Evolutionary conservation across 352 stramenopile species (phyloP), one percentile per base, ranked within the genome.

Genomic region (Phytophthora crassamura): DNA sequence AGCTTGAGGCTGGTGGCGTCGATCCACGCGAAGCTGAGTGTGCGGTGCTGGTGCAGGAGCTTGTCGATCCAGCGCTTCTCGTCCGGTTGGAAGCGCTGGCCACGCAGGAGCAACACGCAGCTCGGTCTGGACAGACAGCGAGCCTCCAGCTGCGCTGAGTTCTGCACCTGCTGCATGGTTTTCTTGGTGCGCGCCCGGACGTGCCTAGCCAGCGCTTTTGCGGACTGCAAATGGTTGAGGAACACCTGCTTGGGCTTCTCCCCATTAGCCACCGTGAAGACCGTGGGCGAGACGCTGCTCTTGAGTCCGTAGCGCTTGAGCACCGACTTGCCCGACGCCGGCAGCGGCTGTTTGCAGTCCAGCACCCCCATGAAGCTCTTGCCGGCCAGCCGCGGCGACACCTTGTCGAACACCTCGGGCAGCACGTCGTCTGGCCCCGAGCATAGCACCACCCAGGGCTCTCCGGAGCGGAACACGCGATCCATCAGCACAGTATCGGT

Each of bases 401-500:
- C 78, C 48, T 94, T 83, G 42, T 80, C 77, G 49, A 92, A 94
- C 2, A 88, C 79, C 16, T 90, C 83, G 1, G 87, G 85, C 22
- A 95, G 62, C 8, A 88, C 71, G 30, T 90, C 82, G 39, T 95
- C 80, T 3, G 82, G 77, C 12, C 80, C 77, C 11, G 75, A 70
- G 62, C 87, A 95, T 9, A 95, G 71, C 64, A 95, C 85, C 22
- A 91, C 69, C 85, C 87, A 95, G 7, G 87, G 86, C 63, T 95
- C 87, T 2, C 86, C 86, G 0, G 85, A 94, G 63, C 72, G 79
- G 59, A 95, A 93, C 15, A 95, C 87, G 41, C 84, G 85, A 41
- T 77, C 59, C 57, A 93, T 74, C 36, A 91, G 67, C 43, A 25
- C 53, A 30, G 64, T 41, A 58, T 95, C 67, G 32, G 74, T 74